Base-by-base conservation (phyloP, 202 grass and related monocot species). In the Panicum hallii region DNA sequence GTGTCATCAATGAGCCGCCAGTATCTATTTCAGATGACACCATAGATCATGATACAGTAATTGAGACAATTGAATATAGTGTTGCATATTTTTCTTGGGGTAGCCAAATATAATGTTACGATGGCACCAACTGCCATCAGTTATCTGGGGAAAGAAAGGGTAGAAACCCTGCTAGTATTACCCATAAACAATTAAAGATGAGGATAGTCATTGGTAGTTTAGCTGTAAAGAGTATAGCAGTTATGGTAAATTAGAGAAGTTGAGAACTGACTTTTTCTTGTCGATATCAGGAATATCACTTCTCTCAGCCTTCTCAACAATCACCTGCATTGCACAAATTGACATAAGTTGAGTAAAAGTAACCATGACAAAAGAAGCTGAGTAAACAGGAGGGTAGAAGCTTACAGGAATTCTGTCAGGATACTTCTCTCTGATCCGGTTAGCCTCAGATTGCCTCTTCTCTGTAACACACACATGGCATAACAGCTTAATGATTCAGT, bases 241-340 rank as follows among this genome's bases (percentile, higher is more conserved):
- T 52, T 45, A 74, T 17, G 41, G 19, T 75, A 49, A 30, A 5
- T 1, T 62, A 79, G 74, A 75, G 34, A 72, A 45, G 45, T 66
- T 36, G 26, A 56, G 41, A 53, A 93, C 87, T 84, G 15, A 98
- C 95, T 98, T 98, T 90, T 98, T 98, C 91, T 98, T 99, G 84
- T 99, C 97, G 19, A 99, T 94, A 42, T 96, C 91, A 63, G 93
- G 93, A 66, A 99, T 96, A 53, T 96, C 93, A 82, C 90, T 99
- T 75, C 80, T 96, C 80, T 94, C 91, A 71, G 93, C 93, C 84
- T 97, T 99, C 91, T 99, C 97, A 63, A 99, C 97, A 65, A 99
- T 99, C 43, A 99, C 93, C 93, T 99, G 65, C 63, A 96, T 83
- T 72, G 19, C 9, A 88, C 38, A 79, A 15, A 86, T 86, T 40